Evolutionary conservation across 129 eudicot genomes (phyloP), one percentile per base, ranked within the genome.

Genomic region (Helianthus annuus): DNA sequence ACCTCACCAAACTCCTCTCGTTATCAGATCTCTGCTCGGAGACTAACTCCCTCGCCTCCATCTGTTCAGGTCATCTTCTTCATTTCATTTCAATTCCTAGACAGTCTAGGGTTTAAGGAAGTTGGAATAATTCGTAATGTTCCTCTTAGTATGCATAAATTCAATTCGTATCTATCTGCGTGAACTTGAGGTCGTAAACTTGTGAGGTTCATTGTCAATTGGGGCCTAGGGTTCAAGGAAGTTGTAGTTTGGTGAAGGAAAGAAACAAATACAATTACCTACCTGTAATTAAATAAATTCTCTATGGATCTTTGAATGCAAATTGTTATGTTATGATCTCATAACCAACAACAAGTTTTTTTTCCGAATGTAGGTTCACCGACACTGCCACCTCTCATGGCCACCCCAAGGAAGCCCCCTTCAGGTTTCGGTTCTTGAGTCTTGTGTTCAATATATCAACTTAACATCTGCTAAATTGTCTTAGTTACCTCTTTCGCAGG

Each of bases 21-120:
- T 85, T 88, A 63, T 52, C 96, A 39, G 81, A 86, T 69, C 75
- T 76, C 14, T 88, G 96, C 39, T 59, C 72, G 2, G 3, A 16
- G 2, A 42, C 46, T 12, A 6, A 34, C 51, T 80, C 91, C 24
- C 80, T 83, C 39, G n/a, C 58, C 12, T 78, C 76, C 17, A 77
- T 86, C 70, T 83, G 91, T 72, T 70, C 81, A 72, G 88, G 91
- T 83, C 49, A 7, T 67, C 2, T 12, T 36, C 10, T 7, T n/a
- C 52, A 7, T 68, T 19, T 19, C 22, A 19, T 19, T 19, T 19
- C 29, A 1, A 9, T 62, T 52, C 62, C 5, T 60, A 27, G 32
- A 27, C 39, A 11, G 4, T 7, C 62, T 16, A 10, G 14, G 38
- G 52, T 72, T 59, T 2, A 32, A 27, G 32, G 32, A 27, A 27